These are phyloP conservation scores for Russula lepida DNA, from an alignment of 768 basidiomycete species.

Conservation along the genomic window DNA sequence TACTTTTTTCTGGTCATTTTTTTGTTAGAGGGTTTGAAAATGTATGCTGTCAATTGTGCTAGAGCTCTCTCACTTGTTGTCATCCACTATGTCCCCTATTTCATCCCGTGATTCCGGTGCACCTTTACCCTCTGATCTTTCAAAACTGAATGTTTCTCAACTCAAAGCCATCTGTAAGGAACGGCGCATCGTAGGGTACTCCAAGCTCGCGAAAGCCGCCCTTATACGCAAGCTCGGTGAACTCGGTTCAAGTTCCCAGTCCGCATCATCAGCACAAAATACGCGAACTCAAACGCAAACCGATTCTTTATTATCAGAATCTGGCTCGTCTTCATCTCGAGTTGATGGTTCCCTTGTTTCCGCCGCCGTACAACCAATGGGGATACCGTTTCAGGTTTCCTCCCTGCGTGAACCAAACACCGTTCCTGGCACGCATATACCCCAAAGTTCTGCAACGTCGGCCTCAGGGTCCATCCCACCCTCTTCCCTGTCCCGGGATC, in stretches of 20 bases:
- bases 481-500: not conserved
- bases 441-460: not conserved
- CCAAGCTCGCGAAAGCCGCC: conserved; percentile 52
- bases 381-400: too few relatives aligned
- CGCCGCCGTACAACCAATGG: not conserved
- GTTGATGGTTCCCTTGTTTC: not conserved
- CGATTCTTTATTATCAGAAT: not conserved
- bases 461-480: not conserved
- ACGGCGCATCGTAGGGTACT: conserved; percentile 50
- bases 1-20: not conserved
- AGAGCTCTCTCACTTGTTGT: not conserved
- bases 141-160: conserved; percentile 49
- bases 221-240: conserved; percentile 42
- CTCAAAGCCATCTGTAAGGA: conserved; percentile 65
- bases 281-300: not conserved
- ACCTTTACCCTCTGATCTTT: conserved; percentile 9
- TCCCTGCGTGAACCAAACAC: not conserved
- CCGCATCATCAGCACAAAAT: not conserved
- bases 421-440: conserved; percentile 3
- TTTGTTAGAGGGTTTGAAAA: not conserved
- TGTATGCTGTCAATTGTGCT: not conserved
- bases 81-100: not conserved
- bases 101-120: not conserved
- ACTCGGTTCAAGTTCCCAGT: not conserved
- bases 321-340: not conserved